A percentile compares a stretch with the other conserved stretches of the same genome.
Evolutionary conservation across 176 grass and related monocot genomes (phyloP).

Genomic region (Thalia dealbata): DNA sequence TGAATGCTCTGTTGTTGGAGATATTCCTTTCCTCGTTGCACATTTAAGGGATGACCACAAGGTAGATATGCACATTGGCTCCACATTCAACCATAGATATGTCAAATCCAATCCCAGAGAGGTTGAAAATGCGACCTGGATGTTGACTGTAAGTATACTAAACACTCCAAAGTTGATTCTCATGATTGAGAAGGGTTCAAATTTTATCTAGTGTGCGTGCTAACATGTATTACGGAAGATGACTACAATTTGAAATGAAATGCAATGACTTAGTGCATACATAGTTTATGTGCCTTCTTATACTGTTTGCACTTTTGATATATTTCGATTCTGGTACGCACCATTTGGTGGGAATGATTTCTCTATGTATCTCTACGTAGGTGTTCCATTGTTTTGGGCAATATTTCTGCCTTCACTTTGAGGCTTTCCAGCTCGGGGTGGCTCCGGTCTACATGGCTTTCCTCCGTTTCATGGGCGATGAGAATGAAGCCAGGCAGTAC

Average conservation of each 20-base stretch:
- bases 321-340: not conserved
- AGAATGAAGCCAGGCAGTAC: constrained; percentile 70
- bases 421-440: constrained; percentile 86
- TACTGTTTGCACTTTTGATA: not conserved
- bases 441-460: constrained; percentile 95
- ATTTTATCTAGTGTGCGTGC: not conserved
- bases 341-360: not conserved
- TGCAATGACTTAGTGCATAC: too few relatives aligned
- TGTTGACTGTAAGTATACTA: constrained; percentile 74
- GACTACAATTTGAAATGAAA: not conserved
- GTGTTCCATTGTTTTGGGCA: constrained; percentile 91
- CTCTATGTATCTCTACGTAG: constrained; percentile 21
- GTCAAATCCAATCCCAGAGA: constrained; percentile 84
- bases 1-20: constrained; percentile 66
- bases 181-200: not conserved
- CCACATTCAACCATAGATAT: constrained; percentile 96
- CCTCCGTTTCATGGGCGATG: constrained; percentile 85
- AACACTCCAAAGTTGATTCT: not conserved
- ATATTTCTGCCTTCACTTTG: constrained; percentile 93
- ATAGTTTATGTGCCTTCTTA: not conserved
- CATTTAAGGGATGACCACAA: constrained; percentile 87
- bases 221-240: not conserved
- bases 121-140: constrained; percentile 95
- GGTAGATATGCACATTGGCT: constrained; percentile 88
- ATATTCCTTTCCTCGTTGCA: constrained; percentile 66